Evolutionary conservation across 2,329 filamentous ascomycete genomes (phyloP), one percentile per base, ranked within the genome.

Genomic region (Aspergillus niger): DNA sequence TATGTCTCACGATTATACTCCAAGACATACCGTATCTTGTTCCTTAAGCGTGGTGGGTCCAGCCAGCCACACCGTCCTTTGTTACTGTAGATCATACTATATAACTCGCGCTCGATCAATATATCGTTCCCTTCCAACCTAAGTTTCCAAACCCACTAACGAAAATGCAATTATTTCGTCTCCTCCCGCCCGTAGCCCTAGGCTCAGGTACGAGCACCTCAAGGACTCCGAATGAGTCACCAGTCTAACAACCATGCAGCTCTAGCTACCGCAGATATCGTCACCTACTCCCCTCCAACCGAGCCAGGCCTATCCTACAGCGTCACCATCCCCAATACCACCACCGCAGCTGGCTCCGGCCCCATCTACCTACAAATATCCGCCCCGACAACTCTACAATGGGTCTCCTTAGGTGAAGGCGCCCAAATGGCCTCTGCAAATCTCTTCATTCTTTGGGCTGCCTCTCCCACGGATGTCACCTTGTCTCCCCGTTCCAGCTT

Each of bases 251-350:
- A 24, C 24, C 8, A 13, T 3, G 4, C 36, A 52, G 28, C 17
- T 4, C 26, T 36, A 24, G 32, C n/a, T 3, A 52, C 49, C 20
- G 28, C 49, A 17, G 32, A 30, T 7, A 36, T 52, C n/a, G 26
- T 36, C 28, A 52, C 26, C 13, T 52, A 52, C 28, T 36, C 26
- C 28, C 49, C 49, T 26, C 51, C 50, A n/a, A 52, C 26, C n/a
- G 3, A 13, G 11, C 32, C 51, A 5, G 15, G 17, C 22, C 51
- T 53, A 15, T 39, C 36, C 36, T 53, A 53, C 36, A 53, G 51
- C 51, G 17, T 53, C 51, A 53, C 51, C 51, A 39, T 53, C 51
- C 51, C 51, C 22, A 10, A 20, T 22, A 53, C 36, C 36, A 53
- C 50, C 5, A n/a, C 41, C 6, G 41, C 50, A 17, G 6, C 17